Evolutionary conservation across 1,284 basidiomycete genomes (phyloP), one percentile per base, ranked within the genome.

Genomic region (Coriolopsis trogii): DNA sequence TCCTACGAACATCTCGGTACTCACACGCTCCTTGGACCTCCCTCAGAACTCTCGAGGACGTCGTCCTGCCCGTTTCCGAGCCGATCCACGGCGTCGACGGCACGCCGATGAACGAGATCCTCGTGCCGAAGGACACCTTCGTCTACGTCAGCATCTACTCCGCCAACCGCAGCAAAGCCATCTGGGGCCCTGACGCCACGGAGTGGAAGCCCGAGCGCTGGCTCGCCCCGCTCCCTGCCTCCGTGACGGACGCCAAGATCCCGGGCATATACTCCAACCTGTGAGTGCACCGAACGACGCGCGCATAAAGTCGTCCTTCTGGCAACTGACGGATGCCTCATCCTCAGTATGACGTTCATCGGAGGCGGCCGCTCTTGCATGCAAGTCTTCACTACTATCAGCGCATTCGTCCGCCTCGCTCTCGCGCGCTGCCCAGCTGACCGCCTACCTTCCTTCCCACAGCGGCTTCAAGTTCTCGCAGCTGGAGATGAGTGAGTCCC

Each of bases 141-240:
- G 46, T 63, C 18, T 36, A 55, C 42, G 53, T 58, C 10, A 55
- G 49, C 0, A 54, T 63, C 24, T 9, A 34, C 5, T 49, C 44
- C 10, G 16, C 41, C 13, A 66, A 69, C 43, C 53, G 54, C 13
- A 63, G 67, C 57, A 60, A 57, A 36, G 60, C 47, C 3, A 39
- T 64, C 1, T 70, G 68, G 67, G 67, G 67, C 1, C 52, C 55
- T 1, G 66, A 68, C 40, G 66, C 65, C 2, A 36, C 43, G 1
- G 62, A 64, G 44, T 70, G 63, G 63, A 64, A 64, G 47, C 68
- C 68, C 0, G 65, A 68, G 42, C 59, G 67, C 4, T 70, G 68
- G 67, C 51, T 70, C 2, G 30, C 41, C 3, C 53, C 56, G 3
- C 50, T 62, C 0, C 60, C 60, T 1, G 49, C 44, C 12, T 29